Evolutionary conservation across 2,329 filamentous ascomycete species (phyloP), one percentile per base, ranked within the genome.

Genomic region (Fonsecaea monophora): DNA sequence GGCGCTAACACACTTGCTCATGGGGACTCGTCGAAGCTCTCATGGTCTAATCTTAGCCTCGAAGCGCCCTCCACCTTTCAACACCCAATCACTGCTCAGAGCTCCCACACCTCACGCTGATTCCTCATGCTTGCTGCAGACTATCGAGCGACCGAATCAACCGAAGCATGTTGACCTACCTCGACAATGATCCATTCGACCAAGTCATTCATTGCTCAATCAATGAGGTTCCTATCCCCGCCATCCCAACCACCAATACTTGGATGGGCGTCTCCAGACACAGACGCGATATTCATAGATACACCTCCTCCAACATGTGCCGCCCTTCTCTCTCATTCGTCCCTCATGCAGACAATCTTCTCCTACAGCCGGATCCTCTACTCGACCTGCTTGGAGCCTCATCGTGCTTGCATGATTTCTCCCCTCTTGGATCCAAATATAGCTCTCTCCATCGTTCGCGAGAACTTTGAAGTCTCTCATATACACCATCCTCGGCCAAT

Each of bases 61-160:
- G 61, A 68, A 66, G 61, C 69, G 69, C 69, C 67, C 25, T 40
- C 59, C 65, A 60, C 64, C 40, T 13, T 4, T 37, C 15, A 35
- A n/a, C 45, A 53, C 61, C 68, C 68, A 70, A 70, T 70, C 57
- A 66, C 5, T 40, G 21, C 15, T n/a, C 9, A 32, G 61, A 40
- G 37, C 63, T 64, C 50, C 66, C 68, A 40, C 81, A 83, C 9
- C 81, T 71, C 1, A 80, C 75, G 25, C 82, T 78, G 0, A 82
- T 83, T 79, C 80, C 85, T 73, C 84, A 63, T 83, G 79, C 58
- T 82, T 83, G 0, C 76, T 86, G 83, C 3, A 86, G 68, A 0
- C 84, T 84, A n/a, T 80, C 78, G 66, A 64, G 40, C 48, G 53
- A 66, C 68, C 65, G 63, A 68, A 68, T 66, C 56, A 64, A 65